Base-by-base conservation (phyloP, 2,329 filamentous ascomycete genomes). In the Botrytis cinerea region DNA sequence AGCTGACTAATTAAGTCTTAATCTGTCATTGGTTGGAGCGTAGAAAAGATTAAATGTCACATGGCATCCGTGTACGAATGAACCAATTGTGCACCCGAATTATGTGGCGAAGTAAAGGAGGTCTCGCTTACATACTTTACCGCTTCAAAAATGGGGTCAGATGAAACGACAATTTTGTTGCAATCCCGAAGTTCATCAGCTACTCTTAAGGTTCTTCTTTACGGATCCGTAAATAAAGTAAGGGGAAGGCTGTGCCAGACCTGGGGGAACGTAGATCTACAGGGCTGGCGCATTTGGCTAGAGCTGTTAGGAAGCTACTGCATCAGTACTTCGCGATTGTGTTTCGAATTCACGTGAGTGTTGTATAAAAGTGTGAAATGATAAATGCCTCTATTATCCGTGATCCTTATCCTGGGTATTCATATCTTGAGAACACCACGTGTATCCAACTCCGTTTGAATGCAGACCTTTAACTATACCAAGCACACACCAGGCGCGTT, bases 401-500 rank as follows among this genome's bases (percentile, higher is more conserved):
- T 48, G 51, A 48, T 54, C 62, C 62, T 28, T 68, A 51, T 69
- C 71, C 71, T 72, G 71, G 71, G 71, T 68, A 68, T 68, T 51
- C 18, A 60, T 69, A 18, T 40, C 25, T 59, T 7, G 35, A 43
- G 20, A 69, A 18, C 14, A 10, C 25, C 45, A 51, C 46, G 16
- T 28, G 22, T 59, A 57, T 61, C 48, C 62, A 72, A 72, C 71
- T 60, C 71, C 71, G 22, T 40, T n/a, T 46, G 18, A n/a, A 59
- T n/a, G n/a, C 48, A 66, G 20, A 32, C 59, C 28, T 57, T 45
- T 16, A 40, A 67, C 9, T n/a, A 45, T 59, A 28, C n/a, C 28
- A 46, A 72, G 46, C 59, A 67, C 45, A 35, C 48, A 43, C 61
- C 14, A 35, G 38, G 14, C 16, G 48, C 16, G 43, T 20, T 22